Evolutionary conservation across 2,329 filamentous ascomycete genomes (phyloP).

Genomic region (Penicillium brasilianum): DNA sequence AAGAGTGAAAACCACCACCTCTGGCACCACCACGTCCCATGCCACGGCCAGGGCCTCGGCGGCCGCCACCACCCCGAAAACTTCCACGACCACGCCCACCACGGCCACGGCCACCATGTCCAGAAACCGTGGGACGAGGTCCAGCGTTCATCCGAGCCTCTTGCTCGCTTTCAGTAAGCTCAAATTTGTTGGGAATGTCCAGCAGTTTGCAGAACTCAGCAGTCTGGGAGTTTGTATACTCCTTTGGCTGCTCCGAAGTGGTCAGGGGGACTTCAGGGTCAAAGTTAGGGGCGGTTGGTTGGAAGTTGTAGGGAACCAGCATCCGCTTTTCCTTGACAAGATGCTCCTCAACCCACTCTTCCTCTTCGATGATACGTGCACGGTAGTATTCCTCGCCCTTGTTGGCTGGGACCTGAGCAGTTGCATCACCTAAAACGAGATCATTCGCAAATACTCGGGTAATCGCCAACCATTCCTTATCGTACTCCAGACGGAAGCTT

Average conservation of each 20-base stretch:
- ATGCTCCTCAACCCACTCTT: conserved; percentile 80
- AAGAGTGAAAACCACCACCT: background rate
- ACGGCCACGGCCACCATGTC: conserved; percentile 30
- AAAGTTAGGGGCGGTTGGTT: conserved; percentile 74
- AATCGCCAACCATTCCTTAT: conserved; percentile 95
- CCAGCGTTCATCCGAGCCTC: conserved; percentile 62
- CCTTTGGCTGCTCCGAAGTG: conserved; percentile 68
- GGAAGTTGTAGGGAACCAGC: conserved; percentile 77
- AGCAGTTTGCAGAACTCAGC: conserved; percentile 78
- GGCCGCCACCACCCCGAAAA: conserved; percentile 21
- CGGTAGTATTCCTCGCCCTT: conserved; percentile 72
- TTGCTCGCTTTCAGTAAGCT: conserved; percentile 73
- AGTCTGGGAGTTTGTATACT: conserved; percentile 90
- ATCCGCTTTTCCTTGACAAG: conserved; percentile 68
- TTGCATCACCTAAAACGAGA: conserved; percentile 66
- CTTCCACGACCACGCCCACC: conserved; percentile 30
- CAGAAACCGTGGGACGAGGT: conserved; percentile 51
- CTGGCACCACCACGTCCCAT: background rate
- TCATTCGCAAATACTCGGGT: conserved; percentile 76
- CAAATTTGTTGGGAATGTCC: conserved; percentile 76
- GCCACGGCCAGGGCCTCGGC: conserved; percentile 18
- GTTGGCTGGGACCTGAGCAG: conserved; percentile 61
- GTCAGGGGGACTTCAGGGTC: conserved; percentile 62
- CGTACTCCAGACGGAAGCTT: conserved; percentile 74
- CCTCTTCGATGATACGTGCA: conserved; percentile 70